Evolutionary conservation across 176 grass and related monocot species (phyloP), one percentile per base, ranked within the genome.

Genomic region (Eremochloa ophiuroides): DNA sequence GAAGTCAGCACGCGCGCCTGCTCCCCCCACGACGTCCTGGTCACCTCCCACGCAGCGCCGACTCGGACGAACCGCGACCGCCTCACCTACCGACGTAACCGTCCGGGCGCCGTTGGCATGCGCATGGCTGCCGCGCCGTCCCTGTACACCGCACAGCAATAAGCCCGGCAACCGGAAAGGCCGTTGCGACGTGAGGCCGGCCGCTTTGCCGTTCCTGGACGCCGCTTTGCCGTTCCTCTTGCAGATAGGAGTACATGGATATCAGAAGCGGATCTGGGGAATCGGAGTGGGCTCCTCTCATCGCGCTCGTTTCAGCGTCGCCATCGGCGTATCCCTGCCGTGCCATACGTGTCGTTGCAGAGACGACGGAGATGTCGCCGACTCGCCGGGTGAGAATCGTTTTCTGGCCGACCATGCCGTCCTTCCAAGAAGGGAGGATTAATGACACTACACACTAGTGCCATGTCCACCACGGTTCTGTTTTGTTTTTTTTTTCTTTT

Each of bases 21-120:
- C 23, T 12, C 46, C 65, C 46, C 38, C 59, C 25, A 12, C 0
- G n/a, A 9, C 39, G 85, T 81, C 83, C 12, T 18, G 30, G 26
- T 87, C 89, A 48, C 35, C 74, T 80, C 92, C 82, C 70, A 87
- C 85, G 85, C 80, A 31, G 83, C 83, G 80, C 86, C 79, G 62
- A 81, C 33, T 89, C 86, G 91, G 78, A 89, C 47, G 17, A 66
- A 42, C 0, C 2, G 73, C 62, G 58, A 39, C 81, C 81, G 80
- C 83, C 77, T 62, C 78, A 88, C 81, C 62, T 10, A 71, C 48
- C 70, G 27, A 18, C 42, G 62, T 38, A 27, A 62, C 59, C 26
- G 59, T 23, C n/a, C 20, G 4, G 10, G 56, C 25, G 12, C 59
- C 29, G 59, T 15, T 27, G 25, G 34, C 1, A 58, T 35, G 55